phyloP scores from a whole-genome alignment of 2,329 filamentous ascomycete species.

The Alternaria panax region DNA sequence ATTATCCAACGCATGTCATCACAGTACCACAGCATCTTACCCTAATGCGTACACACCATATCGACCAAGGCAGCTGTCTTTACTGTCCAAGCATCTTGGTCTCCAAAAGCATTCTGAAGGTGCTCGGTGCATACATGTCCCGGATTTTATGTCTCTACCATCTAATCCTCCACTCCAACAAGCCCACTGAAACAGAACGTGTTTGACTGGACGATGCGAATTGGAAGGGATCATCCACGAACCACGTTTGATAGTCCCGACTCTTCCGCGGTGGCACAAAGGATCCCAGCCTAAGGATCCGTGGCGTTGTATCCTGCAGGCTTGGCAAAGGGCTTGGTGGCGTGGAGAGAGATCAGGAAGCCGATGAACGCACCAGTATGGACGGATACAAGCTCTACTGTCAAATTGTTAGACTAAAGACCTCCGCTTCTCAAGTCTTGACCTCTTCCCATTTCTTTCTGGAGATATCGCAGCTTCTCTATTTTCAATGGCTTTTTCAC shows the following conservation, averaged over 20 bases:
- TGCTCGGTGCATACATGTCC: background rate
- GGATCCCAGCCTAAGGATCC: background rate
- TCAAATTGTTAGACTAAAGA: background rate
- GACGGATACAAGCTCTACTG: background rate
- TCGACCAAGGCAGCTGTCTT: background rate
- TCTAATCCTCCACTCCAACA: background rate
- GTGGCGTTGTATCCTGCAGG: background rate
- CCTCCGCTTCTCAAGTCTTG: background rate
- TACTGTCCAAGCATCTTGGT: background rate
- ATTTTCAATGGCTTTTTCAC: background rate
- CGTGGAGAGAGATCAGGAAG: background rate
- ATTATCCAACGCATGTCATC: background rate
- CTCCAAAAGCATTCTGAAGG: background rate
- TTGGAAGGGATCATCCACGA: constrained; percentile 1
- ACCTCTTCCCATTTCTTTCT: background rate
- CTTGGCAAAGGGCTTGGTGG: background rate
- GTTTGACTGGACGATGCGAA: background rate
- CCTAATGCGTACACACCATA: background rate
- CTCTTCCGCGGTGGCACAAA: background rate
- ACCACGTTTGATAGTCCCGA: constrained; percentile 3
- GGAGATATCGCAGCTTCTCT: background rate
- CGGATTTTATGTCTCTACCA: background rate
- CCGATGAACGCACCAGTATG: background rate
- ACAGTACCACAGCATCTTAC: background rate
- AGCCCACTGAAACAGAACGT: background rate